These are phyloP conservation scores for Gentiana dahurica DNA, from an alignment of 257 asterid species.

Conservation along the genomic window DNA sequence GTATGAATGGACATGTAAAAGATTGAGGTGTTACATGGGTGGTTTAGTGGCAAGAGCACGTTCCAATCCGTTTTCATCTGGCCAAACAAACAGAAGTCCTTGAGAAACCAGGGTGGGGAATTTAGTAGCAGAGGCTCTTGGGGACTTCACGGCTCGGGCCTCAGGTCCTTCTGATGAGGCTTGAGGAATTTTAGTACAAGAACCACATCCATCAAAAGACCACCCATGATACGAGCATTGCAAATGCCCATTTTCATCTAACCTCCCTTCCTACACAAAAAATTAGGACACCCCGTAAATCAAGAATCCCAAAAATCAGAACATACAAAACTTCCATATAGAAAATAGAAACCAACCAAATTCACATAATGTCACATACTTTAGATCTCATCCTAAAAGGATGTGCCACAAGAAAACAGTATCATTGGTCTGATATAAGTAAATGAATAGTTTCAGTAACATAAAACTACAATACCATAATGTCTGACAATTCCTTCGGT, in stretches of 20 bases:
- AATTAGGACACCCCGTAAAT: conserved; percentile 1
- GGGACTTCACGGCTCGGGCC: conserved; percentile 69
- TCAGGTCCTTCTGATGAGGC: conserved; percentile 91
- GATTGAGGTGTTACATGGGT: conserved; percentile 41
- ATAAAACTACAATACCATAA: too few species aligned
- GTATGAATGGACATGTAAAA: background rate
- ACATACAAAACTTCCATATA: background rate
- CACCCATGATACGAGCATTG: conserved; percentile 99
- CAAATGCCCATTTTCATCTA: conserved; percentile 94
- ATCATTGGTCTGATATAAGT: too few species aligned
- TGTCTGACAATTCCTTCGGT: too few species aligned
- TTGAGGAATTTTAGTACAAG: conserved; percentile 88
- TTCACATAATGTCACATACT: background rate
- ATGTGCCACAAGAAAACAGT: too few species aligned
- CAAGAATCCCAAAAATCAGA: conserved; percentile 4
- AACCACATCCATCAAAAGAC: conserved; percentile 93
- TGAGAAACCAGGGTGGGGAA: conserved; percentile 93
- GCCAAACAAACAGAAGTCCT: conserved; percentile 98
- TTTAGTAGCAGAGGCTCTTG: conserved; percentile 81
- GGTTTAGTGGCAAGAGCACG: conserved; percentile 73
- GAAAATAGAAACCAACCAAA: background rate
- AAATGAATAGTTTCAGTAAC: too few species aligned
- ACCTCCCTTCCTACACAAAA: conserved; percentile 71
- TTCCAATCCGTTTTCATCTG: conserved; percentile 93
- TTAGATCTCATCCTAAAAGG: too few species aligned